phyloP scores from a whole-genome alignment of 768 basidiomycete genomes.

The Xerocomus spinulosus region DNA sequence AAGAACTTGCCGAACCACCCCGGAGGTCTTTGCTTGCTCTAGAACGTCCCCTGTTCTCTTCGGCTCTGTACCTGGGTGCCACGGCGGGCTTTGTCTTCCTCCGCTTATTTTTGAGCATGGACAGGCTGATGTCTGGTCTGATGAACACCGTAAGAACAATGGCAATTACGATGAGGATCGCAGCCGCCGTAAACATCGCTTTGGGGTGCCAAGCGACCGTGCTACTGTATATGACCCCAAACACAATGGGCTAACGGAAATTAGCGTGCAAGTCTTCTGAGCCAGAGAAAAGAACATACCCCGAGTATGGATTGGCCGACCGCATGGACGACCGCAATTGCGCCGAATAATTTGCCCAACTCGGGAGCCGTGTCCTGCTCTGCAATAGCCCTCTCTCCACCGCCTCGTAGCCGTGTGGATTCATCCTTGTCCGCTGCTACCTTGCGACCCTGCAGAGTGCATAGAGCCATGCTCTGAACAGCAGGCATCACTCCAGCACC shows the following conservation, averaged over 20 bases:
- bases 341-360: slow-evolving; percentile 63
- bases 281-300: slow-evolving; percentile 25
- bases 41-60: slow-evolving; percentile 24
- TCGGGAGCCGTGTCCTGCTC: slow-evolving; percentile 33
- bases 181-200: slow-evolving; percentile 62
- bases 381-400: background rate
- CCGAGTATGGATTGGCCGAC: slow-evolving; percentile 58
- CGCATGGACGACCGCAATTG: slow-evolving; percentile 63
- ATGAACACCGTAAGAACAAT: slow-evolving; percentile 45
- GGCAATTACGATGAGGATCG: slow-evolving; percentile 47
- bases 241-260: slow-evolving; percentile 56
- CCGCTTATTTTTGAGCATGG: slow-evolving; percentile 13
- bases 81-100: slow-evolving; percentile 2
- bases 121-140: slow-evolving; percentile 28
- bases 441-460: slow-evolving; percentile 42
- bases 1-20: slow-evolving; percentile 26
- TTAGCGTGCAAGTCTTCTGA: slow-evolving; percentile 9
- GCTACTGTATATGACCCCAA: slow-evolving; percentile 59
- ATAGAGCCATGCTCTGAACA: slow-evolving; percentile 69
- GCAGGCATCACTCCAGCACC: slow-evolving; percentile 68
- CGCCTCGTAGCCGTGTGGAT: slow-evolving; percentile 22
- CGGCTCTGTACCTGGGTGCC: slow-evolving; percentile 5
- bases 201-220: slow-evolving; percentile 64
- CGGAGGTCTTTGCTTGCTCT: slow-evolving; percentile 39
- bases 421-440: slow-evolving; percentile 32